Evolutionary conservation across 1,139 yeast genomes (phyloP), one percentile per base, ranked within the genome.

Genomic region (Kodamaea sp.): DNA sequence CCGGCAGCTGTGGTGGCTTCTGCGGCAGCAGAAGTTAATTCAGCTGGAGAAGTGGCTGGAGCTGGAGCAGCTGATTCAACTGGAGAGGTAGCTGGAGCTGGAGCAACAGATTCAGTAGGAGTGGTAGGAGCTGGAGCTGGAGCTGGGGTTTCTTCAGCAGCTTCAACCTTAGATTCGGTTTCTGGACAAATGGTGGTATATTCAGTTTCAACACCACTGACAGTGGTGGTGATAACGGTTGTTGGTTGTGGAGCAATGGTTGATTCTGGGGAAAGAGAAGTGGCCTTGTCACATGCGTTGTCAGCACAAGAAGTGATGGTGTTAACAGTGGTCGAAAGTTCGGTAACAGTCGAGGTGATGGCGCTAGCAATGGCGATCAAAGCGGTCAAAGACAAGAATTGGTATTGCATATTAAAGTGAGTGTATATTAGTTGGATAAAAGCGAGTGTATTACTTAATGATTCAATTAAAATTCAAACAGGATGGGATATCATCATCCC

Each of bases 181-280:
- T 58, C 39, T 43, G 77, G 78, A 46, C 79, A 74, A 58, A 67
- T 60, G 39, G 81, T 75, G 48, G 79, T 71, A 66, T 68, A 72
- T 32, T 56, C 55, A 33, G 79, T 74, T 26, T 40, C 61, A 31
- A 62, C 62, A 40, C 75, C 78, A 36, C 62, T 52, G 30, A 63
- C 62, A 32, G 78, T 71, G 35, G 63, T 59, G 42, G 76, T 68
- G 40, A 70, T 67, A 32, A 64, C 55, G 27, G 69, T 53, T 43
- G 50, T 52, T 31, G 47, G 40, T 36, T 36, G 36, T 26, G 44
- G 22, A 27, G 47, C 34, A 26, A 45, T 22, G 24, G 27, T 22
- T 25, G 25, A 8, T 40, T 45, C 50, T 22, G 63, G 48, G 35
- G 59, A 54, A 23, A 47, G 49, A 38, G 62, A 50, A 36, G 60